These are phyloP conservation scores for Smittium mucronatum DNA, from an alignment of 371 early-diverging fungal species.

Conservation along the genomic window DNA sequence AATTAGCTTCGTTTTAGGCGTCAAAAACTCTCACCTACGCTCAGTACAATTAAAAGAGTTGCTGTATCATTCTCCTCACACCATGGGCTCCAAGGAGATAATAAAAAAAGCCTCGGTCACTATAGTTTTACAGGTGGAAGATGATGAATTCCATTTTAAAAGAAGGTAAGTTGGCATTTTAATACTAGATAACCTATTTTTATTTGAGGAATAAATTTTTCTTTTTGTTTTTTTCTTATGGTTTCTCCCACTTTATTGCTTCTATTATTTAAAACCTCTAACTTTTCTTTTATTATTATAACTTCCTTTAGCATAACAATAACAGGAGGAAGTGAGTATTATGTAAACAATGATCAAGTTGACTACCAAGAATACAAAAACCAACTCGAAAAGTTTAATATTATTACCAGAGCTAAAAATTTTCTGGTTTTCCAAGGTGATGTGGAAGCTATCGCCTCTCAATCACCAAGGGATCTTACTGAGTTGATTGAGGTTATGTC, in stretches of 20 bases:
- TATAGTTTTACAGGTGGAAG: not conserved
- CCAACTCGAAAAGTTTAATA: conserved; percentile 71
- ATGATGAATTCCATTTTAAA: not conserved
- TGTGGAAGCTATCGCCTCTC: conserved; percentile 93
- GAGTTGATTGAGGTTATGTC: conserved; percentile 87
- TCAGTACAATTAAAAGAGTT: conserved; percentile 78
- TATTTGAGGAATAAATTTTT: not conserved
- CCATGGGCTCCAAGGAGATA: not conserved
- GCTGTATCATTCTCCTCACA: conserved; percentile 49
- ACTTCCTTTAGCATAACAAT: conserved; percentile 42
- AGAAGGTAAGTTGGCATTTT: too few relatives aligned
- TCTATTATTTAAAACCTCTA: not conserved
- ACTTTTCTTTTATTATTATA: not conserved
- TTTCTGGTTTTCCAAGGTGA: conserved; percentile 99
- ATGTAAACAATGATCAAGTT: conserved; percentile 62
- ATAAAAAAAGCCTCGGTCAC: conserved; percentile 5
- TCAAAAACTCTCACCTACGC: conserved; percentile 75
- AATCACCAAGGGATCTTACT: conserved; percentile 89
- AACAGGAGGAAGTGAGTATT: conserved; percentile 73
- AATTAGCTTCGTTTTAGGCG: conserved; percentile 93
- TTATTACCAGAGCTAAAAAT: conserved; percentile 89
- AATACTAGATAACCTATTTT: not conserved
- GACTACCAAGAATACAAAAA: conserved; percentile 58
- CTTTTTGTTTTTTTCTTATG: not conserved
- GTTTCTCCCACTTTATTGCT: not conserved